Conservation (phyloP, 352 stramenopile species). For the Phytophthora podocarpi region DNA sequence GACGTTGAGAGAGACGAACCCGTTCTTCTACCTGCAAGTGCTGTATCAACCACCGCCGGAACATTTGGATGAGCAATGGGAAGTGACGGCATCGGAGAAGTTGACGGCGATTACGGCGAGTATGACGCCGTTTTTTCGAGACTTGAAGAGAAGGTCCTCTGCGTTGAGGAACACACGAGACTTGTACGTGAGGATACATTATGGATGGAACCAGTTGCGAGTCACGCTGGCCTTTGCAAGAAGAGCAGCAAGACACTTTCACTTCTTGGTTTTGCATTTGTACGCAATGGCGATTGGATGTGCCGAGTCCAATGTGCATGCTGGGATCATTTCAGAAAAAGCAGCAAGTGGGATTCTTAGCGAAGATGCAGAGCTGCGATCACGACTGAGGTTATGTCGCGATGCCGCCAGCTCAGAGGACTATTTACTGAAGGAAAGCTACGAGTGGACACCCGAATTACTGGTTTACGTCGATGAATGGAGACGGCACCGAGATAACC, state of each 20-base stretch:
- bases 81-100: constrained; percentile 24
- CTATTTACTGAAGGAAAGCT: constrained; percentile 44
- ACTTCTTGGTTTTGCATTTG: constrained; percentile 49
- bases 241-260: constrained; percentile 42
- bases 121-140: constrained; percentile 31
- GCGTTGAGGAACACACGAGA: constrained; percentile 30
- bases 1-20: constrained; percentile 32
- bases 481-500: constrained; percentile 22
- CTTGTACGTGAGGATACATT: constrained; percentile 1
- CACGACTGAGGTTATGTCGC: constrained; percentile 10
- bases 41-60: constrained; percentile 44
- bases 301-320: constrained; percentile 19
- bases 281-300: constrained; percentile 51
- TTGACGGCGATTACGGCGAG: constrained; percentile 23
- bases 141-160: constrained; percentile 27
- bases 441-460: constrained; percentile 48
- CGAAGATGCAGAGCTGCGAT: constrained; percentile 15
- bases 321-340: constrained; percentile 28
- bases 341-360: constrained; percentile 15
- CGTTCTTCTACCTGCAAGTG: constrained; percentile 50
- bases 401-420: constrained; percentile 20
- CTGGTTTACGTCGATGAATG: constrained; percentile 51
- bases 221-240: constrained; percentile 29
- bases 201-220: constrained; percentile 37
- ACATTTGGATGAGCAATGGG: constrained; percentile 17